Evolutionary conservation across 164 flowering plant species (phyloP), one percentile per base, ranked within the genome.

Genomic region (Platanus orientalis): DNA sequence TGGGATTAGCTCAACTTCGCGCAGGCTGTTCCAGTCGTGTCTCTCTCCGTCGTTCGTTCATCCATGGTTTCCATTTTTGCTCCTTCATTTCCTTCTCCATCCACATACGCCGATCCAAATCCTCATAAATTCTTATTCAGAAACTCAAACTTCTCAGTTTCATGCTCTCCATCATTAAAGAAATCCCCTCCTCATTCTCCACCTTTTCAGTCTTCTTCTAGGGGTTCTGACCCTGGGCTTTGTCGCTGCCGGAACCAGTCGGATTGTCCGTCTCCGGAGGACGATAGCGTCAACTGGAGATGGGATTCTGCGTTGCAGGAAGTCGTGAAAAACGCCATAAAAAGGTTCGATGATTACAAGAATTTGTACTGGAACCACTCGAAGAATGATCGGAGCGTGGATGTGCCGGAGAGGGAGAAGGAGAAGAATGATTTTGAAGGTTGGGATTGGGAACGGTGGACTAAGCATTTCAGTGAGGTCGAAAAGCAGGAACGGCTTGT

Each of bases 371-470:
- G 68, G 66, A 67, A 63, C 53, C 68, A 54, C 45, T 27, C 54
- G 64, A 59, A 48, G 48, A 61, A 40, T 6, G 26, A 25, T 6
- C 4, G 14, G 61, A 67, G 24, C 30, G 42, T 23, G 11, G 63
- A 19, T 17, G 49, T 20, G 54, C 30, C 16, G n/a, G 58, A 17
- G 54, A 44, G 53, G 45, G 65, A 28, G 66, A 39, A 14, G 50
- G 62, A 44, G 11, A 71, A 52, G 27, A 75, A 14, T 10, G 77
- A 63, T 5, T 79, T 57, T 5, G 77, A 68, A 0, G 82, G 78
- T 16, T 89, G 99, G 99, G 89, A 86, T 76, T 95, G 99, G 99
- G 83, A 88, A 30, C 71, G 90, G 45, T 95, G 99, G 99, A 80
- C 47, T 72, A 65, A 69, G 81, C 92, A 92, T 80, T 92, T 95